These are phyloP conservation scores for Chrysosporium keratinophilum DNA, from an alignment of 2,329 filamentous ascomycete genomes.

Conservation along the genomic window DNA sequence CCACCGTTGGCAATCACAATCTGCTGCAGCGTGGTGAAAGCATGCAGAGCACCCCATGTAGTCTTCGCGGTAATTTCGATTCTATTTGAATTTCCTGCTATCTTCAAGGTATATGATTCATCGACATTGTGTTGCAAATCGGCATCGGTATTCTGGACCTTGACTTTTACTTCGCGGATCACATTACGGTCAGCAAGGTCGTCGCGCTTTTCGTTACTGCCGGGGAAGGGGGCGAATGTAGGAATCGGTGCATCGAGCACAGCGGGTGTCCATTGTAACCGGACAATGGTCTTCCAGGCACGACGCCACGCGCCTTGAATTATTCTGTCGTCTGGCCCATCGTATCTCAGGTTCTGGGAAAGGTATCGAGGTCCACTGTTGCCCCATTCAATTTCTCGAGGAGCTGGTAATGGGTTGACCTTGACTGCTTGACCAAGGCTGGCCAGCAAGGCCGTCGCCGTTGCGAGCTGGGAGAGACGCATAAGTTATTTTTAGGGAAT, in stretches of 20 bases:
- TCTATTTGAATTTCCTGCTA: conserved; percentile 31
- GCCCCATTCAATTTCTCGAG: conserved; percentile 45
- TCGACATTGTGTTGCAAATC: conserved; percentile 47
- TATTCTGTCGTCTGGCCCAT: conserved; percentile 30
- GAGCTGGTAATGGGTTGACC: conserved; percentile 47
- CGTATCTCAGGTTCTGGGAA: conserved; percentile 30
- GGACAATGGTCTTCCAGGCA: conserved; percentile 39
- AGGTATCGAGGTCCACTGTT: conserved; percentile 41
- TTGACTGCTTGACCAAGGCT: conserved; percentile 35
- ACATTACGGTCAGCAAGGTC: conserved; percentile 15
- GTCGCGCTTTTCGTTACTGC: conserved; percentile 24
- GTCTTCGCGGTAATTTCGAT: conserved; percentile 43
- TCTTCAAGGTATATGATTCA: conserved; percentile 45
- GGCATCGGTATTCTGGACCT: conserved; percentile 37
- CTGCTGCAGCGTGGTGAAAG: conserved; percentile 49
- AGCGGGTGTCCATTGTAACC: conserved; percentile 45
- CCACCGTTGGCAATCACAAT: conserved; percentile 39
- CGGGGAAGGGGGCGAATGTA: conserved; percentile 44
- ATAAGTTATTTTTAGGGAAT: conserved; percentile 6
- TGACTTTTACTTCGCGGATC: conserved; percentile 39
- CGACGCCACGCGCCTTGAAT: conserved; percentile 43
- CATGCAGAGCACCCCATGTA: conserved; percentile 46
- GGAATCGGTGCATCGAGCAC: conserved; percentile 45
- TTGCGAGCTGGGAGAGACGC: conserved; percentile 14
- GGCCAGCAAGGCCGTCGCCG: conserved; percentile 18